phyloP scores from a whole-genome alignment of 495 filamentous ascomycete species.

The Xylaria castorea region DNA sequence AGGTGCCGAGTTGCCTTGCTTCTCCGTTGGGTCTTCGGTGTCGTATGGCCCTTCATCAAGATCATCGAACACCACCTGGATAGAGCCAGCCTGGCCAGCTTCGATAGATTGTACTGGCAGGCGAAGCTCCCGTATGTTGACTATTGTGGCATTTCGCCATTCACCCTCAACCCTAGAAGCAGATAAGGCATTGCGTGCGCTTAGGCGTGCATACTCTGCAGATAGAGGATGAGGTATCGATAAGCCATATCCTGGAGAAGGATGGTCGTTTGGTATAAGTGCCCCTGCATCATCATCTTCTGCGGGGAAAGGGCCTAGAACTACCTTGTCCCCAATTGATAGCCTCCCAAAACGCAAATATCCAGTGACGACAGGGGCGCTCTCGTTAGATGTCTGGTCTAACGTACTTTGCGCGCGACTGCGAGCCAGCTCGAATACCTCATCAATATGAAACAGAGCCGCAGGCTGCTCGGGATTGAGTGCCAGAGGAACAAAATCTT shows the following conservation, averaged over 20 bases:
- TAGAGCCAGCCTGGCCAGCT: conserved; percentile 86
- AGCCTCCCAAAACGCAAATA: conserved; percentile 80
- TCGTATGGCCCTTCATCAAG: conserved; percentile 31
- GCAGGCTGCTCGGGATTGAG: conserved; percentile 58
- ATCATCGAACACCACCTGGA: conserved; percentile 72
- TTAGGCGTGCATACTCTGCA: conserved; percentile 49
- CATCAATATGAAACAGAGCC: conserved; percentile 85
- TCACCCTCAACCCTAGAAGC: conserved; percentile 60
- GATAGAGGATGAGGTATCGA: conserved; percentile 53
- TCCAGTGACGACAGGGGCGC: conserved; percentile 75
- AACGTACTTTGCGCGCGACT: conserved; percentile 53
- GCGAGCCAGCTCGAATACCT: conserved; percentile 67
- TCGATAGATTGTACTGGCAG: conserved; percentile 79
- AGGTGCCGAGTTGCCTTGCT: conserved; percentile 43
- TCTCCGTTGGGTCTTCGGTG: conserved; percentile 26
- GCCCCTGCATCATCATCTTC: conserved; percentile 48
- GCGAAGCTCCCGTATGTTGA: conserved; percentile 86
- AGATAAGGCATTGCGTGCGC: conserved; percentile 47
- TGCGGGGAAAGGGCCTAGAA: conserved; percentile 77
- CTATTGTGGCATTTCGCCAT: conserved; percentile 79
- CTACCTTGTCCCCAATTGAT: conserved; percentile 76
- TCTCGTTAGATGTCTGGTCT: conserved; percentile 51
- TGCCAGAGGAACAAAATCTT: conserved; percentile 50
- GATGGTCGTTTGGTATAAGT: conserved; percentile 47
- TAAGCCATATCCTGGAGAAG: conserved; percentile 46